phyloP scores from a whole-genome alignment of 2,329 filamentous ascomycete species.

The Grosmannia penicillata region DNA sequence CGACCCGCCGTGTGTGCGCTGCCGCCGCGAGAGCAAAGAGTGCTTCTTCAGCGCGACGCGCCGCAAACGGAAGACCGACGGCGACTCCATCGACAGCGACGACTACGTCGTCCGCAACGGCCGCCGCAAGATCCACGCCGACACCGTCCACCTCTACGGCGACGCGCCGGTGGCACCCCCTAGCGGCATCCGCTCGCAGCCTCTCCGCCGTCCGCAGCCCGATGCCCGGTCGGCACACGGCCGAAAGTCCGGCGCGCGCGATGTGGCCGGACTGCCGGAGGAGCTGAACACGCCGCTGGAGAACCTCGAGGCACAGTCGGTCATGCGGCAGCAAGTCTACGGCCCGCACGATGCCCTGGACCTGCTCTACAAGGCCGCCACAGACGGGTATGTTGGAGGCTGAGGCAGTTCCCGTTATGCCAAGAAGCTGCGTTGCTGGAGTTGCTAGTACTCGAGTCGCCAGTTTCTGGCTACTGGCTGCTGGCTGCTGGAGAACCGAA shows the following conservation, averaged over 20 bases:
- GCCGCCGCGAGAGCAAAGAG: constrained; percentile 86
- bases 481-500: too few relatives aligned
- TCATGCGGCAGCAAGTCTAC: constrained; percentile 62
- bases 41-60: constrained; percentile 94
- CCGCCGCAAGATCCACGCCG: constrained; percentile 47
- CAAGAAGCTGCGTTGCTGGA: too few relatives aligned
- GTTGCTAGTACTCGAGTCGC: too few relatives aligned
- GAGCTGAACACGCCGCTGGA: constrained; percentile 48
- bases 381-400: constrained; percentile 37
- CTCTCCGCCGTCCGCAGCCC: constrained; percentile 44
- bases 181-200: constrained; percentile 49
- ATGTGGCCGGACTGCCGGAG: constrained; percentile 22
- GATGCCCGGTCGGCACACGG: constrained; percentile 9
- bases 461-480: too few relatives aligned
- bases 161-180: constrained; percentile 49
- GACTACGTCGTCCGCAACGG: constrained; percentile 63
- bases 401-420: too few relatives aligned
- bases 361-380: constrained; percentile 76
- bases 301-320: constrained; percentile 48
- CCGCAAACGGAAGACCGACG: constrained; percentile 69
- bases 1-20: constrained; percentile 86
- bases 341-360: constrained; percentile 88
- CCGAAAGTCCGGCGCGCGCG: constrained; percentile 14
- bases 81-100: constrained; percentile 35
- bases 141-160: constrained; percentile 30